Evolutionary conservation across 345 rosid species (phyloP), one percentile per base, ranked within the genome.

Genomic region (Mallotus nudiflorus): DNA sequence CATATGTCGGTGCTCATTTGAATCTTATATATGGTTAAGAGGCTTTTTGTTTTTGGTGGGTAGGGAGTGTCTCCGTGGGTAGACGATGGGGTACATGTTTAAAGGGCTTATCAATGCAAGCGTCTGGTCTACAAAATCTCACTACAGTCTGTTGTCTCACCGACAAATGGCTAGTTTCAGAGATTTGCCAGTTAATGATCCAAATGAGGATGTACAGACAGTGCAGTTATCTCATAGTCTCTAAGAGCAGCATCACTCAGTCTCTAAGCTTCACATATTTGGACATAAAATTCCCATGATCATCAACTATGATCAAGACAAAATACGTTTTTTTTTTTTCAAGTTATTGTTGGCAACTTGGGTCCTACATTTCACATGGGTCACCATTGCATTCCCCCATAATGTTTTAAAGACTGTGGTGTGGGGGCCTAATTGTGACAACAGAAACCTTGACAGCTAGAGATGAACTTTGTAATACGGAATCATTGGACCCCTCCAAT

Each of bases 361-460:
- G 78, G 78, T 33, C 82, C 74, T 68, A 70, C 75, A 35, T 0
- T 45, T 68, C 80, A 61, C 75, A 66, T 69, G 85, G 66, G 10
- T 0, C 2, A 22, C 7, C 14, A 25, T 37, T 66, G 56, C 39
- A 63, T 9, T 22, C 40, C 53, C 20, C 51, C 59, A 25, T 18
- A 12, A 15, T 27, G 71, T 31, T 62, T 65, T 55, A 44, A 62
- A 45, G 54, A 61, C 18, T 56, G 75, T 65, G n/a, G n/a, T n/a
- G n/a, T n/a, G 60, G 73, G 81, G 82, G 37, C 68, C 16, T 65
- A 6, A 46, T 28, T 68, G 64, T 35, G 66, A 62, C 69, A 37
- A 40, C 31, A 58, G 54, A 58, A 70, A 8, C 29, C 28, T 64
- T 55, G 66, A 67, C 72, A 65, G 67, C 71, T 68, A 40, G 35